Conservation (phyloP, 2,329 filamentous ascomycete species). For the Rutstroemia sp. region DNA sequence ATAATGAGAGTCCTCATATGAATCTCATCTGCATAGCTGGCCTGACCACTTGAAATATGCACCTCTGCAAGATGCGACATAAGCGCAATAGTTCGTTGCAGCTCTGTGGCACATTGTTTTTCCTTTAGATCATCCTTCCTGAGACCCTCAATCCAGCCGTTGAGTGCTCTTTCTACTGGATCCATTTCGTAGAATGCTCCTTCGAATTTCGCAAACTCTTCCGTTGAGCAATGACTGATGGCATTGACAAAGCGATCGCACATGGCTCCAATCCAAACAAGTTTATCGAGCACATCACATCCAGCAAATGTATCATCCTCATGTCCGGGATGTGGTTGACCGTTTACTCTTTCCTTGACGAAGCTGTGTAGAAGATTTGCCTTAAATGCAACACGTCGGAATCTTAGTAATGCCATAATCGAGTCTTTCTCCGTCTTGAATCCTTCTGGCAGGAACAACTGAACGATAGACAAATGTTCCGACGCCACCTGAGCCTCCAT, state of each 20-base stretch:
- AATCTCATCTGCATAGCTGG: constrained; percentile 70
- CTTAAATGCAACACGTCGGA: constrained; percentile 85
- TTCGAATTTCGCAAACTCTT: constrained; percentile 72
- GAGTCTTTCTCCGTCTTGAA: constrained; percentile 78
- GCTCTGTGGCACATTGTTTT: constrained; percentile 70
- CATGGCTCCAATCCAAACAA: constrained; percentile 76
- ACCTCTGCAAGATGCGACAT: constrained; percentile 82
- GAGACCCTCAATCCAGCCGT: constrained; percentile 78
- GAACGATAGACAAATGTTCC: constrained; percentile 82
- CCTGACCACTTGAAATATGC: constrained; percentile 62
- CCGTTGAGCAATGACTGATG: constrained; percentile 69
- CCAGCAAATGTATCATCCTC: constrained; percentile 75
- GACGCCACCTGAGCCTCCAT: constrained; percentile 83
- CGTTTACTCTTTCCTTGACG: constrained; percentile 68
- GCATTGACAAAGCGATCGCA: constrained; percentile 78
- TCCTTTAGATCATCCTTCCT: constrained; percentile 81
- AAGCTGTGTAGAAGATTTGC: constrained; percentile 70
- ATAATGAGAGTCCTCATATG: constrained; percentile 70
- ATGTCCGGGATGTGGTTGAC: constrained; percentile 57
- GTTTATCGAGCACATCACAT: constrained; percentile 76
- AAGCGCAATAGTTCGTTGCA: constrained; percentile 77
- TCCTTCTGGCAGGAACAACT: constrained; percentile 79
- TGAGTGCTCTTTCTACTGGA: constrained; percentile 82
- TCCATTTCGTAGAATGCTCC: constrained; percentile 81
- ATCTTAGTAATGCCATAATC: constrained; percentile 78